Percentiles rank a stretch among this genome's conserved stretches.
phyloP scores from a whole-genome alignment of 164 flowering plant species.

The Brasenia schreberi region DNA sequence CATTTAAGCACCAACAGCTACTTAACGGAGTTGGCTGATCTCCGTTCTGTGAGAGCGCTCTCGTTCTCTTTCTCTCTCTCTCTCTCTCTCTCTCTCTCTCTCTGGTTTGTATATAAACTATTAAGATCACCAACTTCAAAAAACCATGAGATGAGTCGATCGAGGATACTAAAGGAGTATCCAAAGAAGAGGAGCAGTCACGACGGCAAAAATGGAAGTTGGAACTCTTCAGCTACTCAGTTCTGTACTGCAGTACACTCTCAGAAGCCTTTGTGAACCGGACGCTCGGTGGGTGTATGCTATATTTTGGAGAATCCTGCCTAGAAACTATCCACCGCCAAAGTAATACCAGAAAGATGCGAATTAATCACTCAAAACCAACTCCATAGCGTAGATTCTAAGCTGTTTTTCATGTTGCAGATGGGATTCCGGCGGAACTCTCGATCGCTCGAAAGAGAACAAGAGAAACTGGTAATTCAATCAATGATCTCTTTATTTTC shows the following conservation, averaged over 20 bases:
- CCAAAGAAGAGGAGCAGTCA: background rate
- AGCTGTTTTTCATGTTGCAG: constrained; percentile 20
- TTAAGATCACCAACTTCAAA: constrained; percentile 15
- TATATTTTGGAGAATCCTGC: constrained; percentile 68
- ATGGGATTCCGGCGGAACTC: constrained; percentile 71
- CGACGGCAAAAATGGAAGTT: constrained; percentile 35
- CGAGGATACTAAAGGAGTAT: background rate
- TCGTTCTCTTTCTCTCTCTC: constrained; percentile 9
- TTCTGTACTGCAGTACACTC: constrained; percentile 58
- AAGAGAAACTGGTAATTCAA: constrained; percentile 61
- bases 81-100: constrained; percentile 3
- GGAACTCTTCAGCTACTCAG: constrained; percentile 51
- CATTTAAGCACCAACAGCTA: too few species aligned
- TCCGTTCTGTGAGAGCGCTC: too few species aligned
- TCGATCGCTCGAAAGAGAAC: constrained; percentile 68
- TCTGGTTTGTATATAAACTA: background rate
- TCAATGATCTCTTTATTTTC: background rate
- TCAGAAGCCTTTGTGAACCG: constrained; percentile 42
- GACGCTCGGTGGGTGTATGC: constrained; percentile 72
- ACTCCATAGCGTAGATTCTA: too few species aligned
- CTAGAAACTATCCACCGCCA: constrained; percentile 76
- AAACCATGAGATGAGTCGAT: background rate
- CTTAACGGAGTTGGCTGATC: too few species aligned
- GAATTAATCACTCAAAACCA: background rate
- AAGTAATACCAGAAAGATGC: constrained; percentile 27